Conservation (phyloP, 495 filamentous ascomycete species). For the Penicilliopsis zonata region DNA sequence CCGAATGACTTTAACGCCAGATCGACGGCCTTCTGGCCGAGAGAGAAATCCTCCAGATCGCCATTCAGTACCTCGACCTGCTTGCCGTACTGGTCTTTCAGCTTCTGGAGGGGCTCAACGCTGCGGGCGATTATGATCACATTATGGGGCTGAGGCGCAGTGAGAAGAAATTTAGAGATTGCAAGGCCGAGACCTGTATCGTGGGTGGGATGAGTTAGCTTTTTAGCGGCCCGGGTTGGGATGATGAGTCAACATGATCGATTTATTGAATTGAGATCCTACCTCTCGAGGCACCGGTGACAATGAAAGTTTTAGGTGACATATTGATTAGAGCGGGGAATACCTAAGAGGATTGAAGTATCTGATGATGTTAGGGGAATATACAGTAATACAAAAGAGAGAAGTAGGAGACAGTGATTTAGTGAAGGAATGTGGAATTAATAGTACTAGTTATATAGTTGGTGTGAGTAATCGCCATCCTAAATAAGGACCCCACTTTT, state of each 20-base stretch:
- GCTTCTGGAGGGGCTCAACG: constrained; percentile 46
- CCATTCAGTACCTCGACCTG: constrained; percentile 60
- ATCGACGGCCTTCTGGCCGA: constrained; percentile 49
- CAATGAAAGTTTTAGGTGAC: constrained; percentile 48
- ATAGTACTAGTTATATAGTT: too few species aligned
- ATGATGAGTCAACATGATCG: too few species aligned
- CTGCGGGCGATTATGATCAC: constrained; percentile 69
- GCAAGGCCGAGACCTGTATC: constrained; percentile 66
- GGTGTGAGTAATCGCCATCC: too few species aligned
- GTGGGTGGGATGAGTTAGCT: too few species aligned
- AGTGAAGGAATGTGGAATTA: too few species aligned
- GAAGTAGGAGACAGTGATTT: too few species aligned
- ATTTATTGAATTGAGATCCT: constrained; percentile 1
- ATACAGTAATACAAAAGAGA: too few species aligned
- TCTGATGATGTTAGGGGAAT: too few species aligned
- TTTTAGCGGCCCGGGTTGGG: too few species aligned
- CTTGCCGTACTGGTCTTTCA: constrained; percentile 50
- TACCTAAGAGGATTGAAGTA: too few species aligned
- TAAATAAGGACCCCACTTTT: too few species aligned
- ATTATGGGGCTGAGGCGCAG: constrained; percentile 43
- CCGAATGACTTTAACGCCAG: constrained; percentile 53
- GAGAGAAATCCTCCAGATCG: constrained; percentile 58
- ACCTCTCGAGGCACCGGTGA: constrained; percentile 55
- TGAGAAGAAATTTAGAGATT: constrained; percentile 59
- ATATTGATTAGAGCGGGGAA: too few species aligned